Evolutionary conservation across 306 rosid genomes (phyloP).

Genomic region (Ceratonia siliqua): DNA sequence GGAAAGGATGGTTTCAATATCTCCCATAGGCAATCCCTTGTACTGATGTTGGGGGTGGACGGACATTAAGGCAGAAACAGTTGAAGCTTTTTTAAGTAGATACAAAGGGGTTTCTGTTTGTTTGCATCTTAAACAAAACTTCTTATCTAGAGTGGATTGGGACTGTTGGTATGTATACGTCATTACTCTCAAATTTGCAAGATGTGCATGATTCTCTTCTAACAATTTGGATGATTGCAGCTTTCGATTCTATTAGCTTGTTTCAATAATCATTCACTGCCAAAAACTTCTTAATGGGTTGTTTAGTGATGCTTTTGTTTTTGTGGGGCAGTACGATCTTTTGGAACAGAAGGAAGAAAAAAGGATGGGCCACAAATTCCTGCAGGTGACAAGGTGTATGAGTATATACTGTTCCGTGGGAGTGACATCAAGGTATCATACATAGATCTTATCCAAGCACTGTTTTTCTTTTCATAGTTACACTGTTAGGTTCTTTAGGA

Average conservation of each 20-base stretch:
- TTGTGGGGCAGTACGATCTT: slow-evolving; percentile 78
- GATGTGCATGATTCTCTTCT: not conserved
- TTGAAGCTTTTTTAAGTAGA: not conserved
- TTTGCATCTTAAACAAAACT: not conserved
- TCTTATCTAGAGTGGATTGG: not conserved
- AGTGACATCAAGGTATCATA: slow-evolving; percentile 83
- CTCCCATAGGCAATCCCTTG: not conserved
- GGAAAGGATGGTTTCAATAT: not conserved
- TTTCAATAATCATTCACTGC: not conserved
- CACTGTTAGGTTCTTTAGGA: not conserved
- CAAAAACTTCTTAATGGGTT: not conserved
- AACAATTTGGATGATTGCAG: slow-evolving; percentile 1
- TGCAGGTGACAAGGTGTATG: slow-evolving; percentile 82
- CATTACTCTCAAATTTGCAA: not conserved
- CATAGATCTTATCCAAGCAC: not conserved
- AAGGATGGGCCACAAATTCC: slow-evolving; percentile 90
- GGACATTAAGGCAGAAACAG: not conserved
- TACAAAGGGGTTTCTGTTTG: not conserved
- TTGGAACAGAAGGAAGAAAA: slow-evolving; percentile 97
- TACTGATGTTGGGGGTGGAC: not conserved
- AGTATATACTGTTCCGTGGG: slow-evolving; percentile 90
- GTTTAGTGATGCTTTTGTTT: slow-evolving; percentile 28
- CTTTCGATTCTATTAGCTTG: slow-evolving; percentile 11
- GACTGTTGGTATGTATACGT: not conserved
- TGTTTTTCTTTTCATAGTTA: not conserved